phyloP scores from a whole-genome alignment of 1,284 basidiomycete genomes.

The Boletus smithii region DNA sequence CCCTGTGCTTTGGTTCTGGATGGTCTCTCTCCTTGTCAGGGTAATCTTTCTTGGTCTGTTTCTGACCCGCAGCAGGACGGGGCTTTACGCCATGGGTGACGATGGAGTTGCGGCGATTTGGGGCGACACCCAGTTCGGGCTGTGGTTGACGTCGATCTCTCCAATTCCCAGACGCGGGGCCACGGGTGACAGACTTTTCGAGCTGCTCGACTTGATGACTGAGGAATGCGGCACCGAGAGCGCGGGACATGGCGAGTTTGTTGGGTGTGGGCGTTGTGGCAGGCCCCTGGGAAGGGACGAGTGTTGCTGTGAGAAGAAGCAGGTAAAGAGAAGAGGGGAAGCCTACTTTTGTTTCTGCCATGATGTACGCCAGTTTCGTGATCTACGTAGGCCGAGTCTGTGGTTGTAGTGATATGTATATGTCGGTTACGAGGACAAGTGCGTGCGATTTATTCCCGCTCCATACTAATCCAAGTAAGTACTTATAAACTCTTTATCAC shows the following conservation, averaged over 20 bases:
- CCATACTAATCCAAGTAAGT: no score
- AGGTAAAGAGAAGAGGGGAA: background rate
- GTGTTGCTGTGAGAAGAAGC: background rate
- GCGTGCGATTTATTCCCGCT: constrained; percentile 4
- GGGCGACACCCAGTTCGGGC: constrained; percentile 9
- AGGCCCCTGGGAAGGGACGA: constrained; percentile 17
- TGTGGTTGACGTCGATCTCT: constrained; percentile 44
- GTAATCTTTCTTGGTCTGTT: constrained; percentile 29
- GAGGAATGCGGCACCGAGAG: constrained; percentile 78
- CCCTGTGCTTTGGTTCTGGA: constrained; percentile 21
- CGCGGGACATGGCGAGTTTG: constrained; percentile 75
- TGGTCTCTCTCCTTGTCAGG: constrained; percentile 32
- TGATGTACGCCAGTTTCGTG: constrained; percentile 8
- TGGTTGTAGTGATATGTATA: no score
- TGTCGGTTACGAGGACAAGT: constrained; percentile 3
- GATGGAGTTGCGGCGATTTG: constrained; percentile 33
- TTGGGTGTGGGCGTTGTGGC: constrained; percentile 33
- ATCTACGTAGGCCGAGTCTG: no score
- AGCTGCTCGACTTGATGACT: constrained; percentile 81
- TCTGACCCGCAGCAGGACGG: constrained; percentile 26
- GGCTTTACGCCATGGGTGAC: constrained; percentile 31
- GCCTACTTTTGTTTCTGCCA: constrained; percentile 25
- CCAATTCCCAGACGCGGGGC: constrained; percentile 56
- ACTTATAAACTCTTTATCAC: constrained; percentile 1
- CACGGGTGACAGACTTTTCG: constrained; percentile 64